Conservation (phyloP, 2,329 filamentous ascomycete species). For the Alternaria brassicae region DNA sequence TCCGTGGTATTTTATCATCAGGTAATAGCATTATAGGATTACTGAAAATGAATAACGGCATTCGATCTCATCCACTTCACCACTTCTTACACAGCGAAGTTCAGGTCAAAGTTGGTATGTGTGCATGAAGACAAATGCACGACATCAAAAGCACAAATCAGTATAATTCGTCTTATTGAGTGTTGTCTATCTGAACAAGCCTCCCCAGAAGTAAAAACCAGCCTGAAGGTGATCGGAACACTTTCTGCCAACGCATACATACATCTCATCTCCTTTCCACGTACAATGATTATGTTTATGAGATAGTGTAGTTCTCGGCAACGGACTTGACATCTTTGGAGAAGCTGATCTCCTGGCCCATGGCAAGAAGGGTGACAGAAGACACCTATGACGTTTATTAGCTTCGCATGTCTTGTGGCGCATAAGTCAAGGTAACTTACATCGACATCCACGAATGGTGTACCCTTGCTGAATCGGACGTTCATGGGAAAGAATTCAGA, state of each 20-base stretch:
- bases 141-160: background rate
- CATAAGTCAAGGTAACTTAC: constrained; percentile 65
- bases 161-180: background rate
- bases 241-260: background rate
- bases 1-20: background rate
- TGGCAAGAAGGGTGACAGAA: constrained; percentile 73
- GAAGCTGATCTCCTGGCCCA: constrained; percentile 80
- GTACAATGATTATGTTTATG: constrained; percentile 56
- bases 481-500: constrained; percentile 98
- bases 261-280: background rate
- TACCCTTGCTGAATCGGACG: constrained; percentile 83
- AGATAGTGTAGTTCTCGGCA: constrained; percentile 78
- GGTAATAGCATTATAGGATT: background rate
- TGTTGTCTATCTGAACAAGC: background rate
- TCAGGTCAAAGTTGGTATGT: background rate
- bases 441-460: constrained; percentile 90
- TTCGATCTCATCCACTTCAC: background rate
- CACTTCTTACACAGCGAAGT: background rate
- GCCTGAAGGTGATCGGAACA: too few species aligned
- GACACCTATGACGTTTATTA: constrained; percentile 62
- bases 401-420: background rate
- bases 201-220: background rate
- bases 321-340: constrained; percentile 81
- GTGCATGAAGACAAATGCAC: background rate
- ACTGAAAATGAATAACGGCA: background rate